Evolutionary conservation across 2,329 filamentous ascomycete species (phyloP), one percentile per base, ranked within the genome.

Genomic region (Exophiala mesophila): DNA sequence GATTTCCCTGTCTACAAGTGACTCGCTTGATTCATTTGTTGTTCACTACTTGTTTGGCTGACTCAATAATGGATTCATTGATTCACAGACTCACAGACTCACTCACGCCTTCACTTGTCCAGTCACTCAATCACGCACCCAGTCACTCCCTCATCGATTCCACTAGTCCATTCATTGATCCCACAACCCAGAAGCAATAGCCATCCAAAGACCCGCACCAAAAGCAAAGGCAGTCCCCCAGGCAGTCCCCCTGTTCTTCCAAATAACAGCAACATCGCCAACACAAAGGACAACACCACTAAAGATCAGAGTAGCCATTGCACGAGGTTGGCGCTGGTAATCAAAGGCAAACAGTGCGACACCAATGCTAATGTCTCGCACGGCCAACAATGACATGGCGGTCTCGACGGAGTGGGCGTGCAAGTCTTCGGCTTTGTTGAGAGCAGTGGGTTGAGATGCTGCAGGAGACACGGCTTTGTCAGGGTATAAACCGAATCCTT

Each of bases 271-370:
- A 5, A 49, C 39, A 36, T 53, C 50, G 6, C 30, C 44, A 3
- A 24, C 47, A 28, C 47, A 48, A 9, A 53, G 31, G 3, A 48
- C 44, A 30, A 48, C 33, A 9, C 50, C 45, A 12, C 34, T 39
- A 15, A 53, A 35, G 10, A 53, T 42, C n/a, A 50, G 12, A 18
- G 41, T 44, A 4, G 44, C 50, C 13, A 47, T 39, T 5, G 48
- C 49, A 2, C 44, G 50, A 2, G 57, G 44, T 12, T 53, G 44
- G 8, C 57, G 50, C 10, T 71, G 66, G 26, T 71, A 68, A 26
- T 71, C 69, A 1, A 68, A 70, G 3, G 66, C 67, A 3, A 65
- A 67, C 2, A 71, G 45, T 15, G 50, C 50, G 12, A 53, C 7
- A 3, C 50, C 50, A 38, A 53, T 53, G 26, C 30, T 39, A 16